phyloP scores from a whole-genome alignment of 352 stramenopile species.

The Globisporangium solare region DNA sequence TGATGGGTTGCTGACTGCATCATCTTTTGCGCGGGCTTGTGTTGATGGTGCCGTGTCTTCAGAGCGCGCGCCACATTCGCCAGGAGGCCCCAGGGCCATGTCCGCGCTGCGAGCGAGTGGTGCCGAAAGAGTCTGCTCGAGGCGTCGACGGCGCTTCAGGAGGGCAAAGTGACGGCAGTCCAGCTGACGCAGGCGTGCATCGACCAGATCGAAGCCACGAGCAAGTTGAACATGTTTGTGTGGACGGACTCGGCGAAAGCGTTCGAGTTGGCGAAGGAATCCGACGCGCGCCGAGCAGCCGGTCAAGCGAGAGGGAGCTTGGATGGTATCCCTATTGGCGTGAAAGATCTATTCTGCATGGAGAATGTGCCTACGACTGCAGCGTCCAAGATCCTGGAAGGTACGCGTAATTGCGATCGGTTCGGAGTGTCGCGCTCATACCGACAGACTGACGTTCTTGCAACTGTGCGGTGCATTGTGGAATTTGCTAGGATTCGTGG shows the following conservation, averaged over 20 bases:
- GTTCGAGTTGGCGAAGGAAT: conserved; percentile 65
- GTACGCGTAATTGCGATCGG: conserved; percentile 4
- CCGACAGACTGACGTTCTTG: not conserved
- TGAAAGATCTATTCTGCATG: conserved; percentile 97
- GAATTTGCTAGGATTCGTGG: conserved; percentile 58
- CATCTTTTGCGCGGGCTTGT: not conserved
- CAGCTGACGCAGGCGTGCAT: conserved; percentile 70
- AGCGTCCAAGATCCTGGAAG: conserved; percentile 86
- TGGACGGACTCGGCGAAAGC: conserved; percentile 63
- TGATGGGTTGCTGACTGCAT: not conserved
- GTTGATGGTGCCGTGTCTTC: not conserved
- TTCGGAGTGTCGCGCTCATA: not conserved
- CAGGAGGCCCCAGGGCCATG: conserved; percentile 3
- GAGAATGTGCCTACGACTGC: conserved; percentile 84
- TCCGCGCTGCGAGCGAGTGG: conserved; percentile 47
- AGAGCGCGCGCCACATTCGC: conserved; percentile 5
- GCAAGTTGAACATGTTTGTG: conserved; percentile 79
- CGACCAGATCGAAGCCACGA: conserved; percentile 65
- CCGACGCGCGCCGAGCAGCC: conserved; percentile 58
- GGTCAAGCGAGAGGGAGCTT: conserved; percentile 53
- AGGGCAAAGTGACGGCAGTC: conserved; percentile 45
- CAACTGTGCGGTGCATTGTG: not conserved
- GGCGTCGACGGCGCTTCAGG: conserved; percentile 39
- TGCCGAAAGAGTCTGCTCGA: conserved; percentile 54
- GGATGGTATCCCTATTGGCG: conserved; percentile 93